Evolutionary conservation across 2,329 filamentous ascomycete genomes (phyloP).

Genomic region (Byssoonygena ceratinophila): DNA sequence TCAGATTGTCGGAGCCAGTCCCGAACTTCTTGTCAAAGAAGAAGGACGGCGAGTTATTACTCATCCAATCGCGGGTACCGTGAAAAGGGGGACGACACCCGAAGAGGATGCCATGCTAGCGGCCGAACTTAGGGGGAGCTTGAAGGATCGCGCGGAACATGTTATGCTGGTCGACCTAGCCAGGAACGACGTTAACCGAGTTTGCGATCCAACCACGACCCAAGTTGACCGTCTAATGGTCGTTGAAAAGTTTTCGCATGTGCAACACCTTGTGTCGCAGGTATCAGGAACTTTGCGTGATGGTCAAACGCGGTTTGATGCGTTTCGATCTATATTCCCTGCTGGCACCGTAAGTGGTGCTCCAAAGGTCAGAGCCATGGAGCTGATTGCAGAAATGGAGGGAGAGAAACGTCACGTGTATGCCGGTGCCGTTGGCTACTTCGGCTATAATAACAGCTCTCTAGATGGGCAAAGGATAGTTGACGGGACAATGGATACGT

Average conservation of each 20-base stretch:
- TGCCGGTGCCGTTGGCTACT: slow-evolving; percentile 92
- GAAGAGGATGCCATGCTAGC: slow-evolving; percentile 76
- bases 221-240: slow-evolving; percentile 91
- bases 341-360: slow-evolving; percentile 92
- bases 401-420: slow-evolving; percentile 90
- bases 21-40: slow-evolving; percentile 86
- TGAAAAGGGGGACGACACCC: slow-evolving; percentile 68
- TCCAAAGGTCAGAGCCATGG: slow-evolving; percentile 93
- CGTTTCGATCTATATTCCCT: slow-evolving; percentile 92
- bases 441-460: slow-evolving; percentile 70
- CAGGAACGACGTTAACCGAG: slow-evolving; percentile 90
- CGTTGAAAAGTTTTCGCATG: slow-evolving; percentile 88
- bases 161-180: slow-evolving; percentile 97
- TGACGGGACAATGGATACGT: slow-evolving; percentile 87
- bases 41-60: slow-evolving; percentile 82
- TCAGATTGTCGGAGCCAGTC: slow-evolving; percentile 88
- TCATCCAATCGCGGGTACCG: slow-evolving; percentile 92
- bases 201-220: slow-evolving; percentile 81
- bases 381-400: slow-evolving; percentile 90
- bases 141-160: slow-evolving; percentile 90
- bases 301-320: slow-evolving; percentile 83
- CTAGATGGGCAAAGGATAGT: slow-evolving; percentile 48
- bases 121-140: slow-evolving; percentile 60
- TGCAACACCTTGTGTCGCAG: slow-evolving; percentile 93
- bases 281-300: slow-evolving; percentile 80